Conservation (phyloP, 2,329 filamentous ascomycete species). For the Zalaria obscura region DNA sequence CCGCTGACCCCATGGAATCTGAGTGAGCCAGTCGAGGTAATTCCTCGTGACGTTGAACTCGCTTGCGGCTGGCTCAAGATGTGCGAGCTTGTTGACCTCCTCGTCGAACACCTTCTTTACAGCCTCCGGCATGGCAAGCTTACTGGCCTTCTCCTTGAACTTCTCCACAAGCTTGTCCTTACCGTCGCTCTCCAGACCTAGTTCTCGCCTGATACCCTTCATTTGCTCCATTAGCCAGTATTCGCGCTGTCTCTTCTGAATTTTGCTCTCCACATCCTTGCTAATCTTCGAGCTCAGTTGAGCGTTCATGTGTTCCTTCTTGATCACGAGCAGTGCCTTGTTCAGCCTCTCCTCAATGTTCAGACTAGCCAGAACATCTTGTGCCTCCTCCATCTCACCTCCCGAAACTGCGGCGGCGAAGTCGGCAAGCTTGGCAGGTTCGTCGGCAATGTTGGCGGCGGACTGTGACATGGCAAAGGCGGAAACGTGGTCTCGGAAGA, state of each 20-base stretch:
- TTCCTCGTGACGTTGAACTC: slow-evolving; percentile 98
- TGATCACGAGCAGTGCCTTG: slow-evolving; percentile 81
- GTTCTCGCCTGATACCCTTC: slow-evolving; percentile 92
- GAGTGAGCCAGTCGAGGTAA: slow-evolving; percentile 96
- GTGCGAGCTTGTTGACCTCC: slow-evolving; percentile 91
- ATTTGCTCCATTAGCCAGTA: slow-evolving; percentile 99
- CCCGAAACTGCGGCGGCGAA: slow-evolving; percentile 96
- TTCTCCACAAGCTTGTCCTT: slow-evolving; percentile 97
- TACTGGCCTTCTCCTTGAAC: slow-evolving; percentile 89
- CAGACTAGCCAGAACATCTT: slow-evolving; percentile 77
- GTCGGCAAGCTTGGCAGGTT: slow-evolving; percentile 88
- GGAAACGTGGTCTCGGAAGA: slow-evolving; percentile 94
- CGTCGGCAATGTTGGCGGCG: slow-evolving; percentile 85
- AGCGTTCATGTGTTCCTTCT: slow-evolving; percentile 97
- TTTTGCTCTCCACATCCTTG: slow-evolving; percentile 94
- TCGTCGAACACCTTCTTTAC: slow-evolving; percentile 98
- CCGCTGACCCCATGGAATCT: slow-evolving; percentile 92
- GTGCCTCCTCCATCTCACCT: slow-evolving; percentile 80
- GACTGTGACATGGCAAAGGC: slow-evolving; percentile 94
- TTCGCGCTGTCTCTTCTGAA: slow-evolving; percentile 90
- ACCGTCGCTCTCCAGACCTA: slow-evolving; percentile 92
- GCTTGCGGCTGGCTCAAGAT: slow-evolving; percentile 87
- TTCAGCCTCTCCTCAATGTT: slow-evolving; percentile 86
- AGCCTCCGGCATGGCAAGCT: slow-evolving; percentile 89
- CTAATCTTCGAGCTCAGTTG: slow-evolving; percentile 94